These are phyloP conservation scores for Termitomyces sp. DNA, from an alignment of 768 basidiomycete genomes.

Conservation along the genomic window DNA sequence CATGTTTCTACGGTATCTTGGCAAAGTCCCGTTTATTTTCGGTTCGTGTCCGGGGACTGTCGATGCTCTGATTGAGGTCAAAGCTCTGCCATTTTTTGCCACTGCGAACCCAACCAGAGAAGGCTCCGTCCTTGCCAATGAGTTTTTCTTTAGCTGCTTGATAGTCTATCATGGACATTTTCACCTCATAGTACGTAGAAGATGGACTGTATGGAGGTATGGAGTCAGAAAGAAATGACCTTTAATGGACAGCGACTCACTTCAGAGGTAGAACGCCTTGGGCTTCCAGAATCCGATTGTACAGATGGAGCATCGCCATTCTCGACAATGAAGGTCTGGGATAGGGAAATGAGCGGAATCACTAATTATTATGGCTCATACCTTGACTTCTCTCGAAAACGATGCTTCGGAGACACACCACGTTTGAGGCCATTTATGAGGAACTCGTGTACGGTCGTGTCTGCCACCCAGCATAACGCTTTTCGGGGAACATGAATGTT, in stretches of 20 bases:
- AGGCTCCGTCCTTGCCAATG: constrained; percentile 39
- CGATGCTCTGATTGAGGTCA: constrained; percentile 7
- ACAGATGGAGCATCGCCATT: constrained; percentile 49
- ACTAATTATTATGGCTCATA: constrained; percentile 15
- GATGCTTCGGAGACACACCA: constrained; percentile 71
- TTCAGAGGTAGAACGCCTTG: constrained; percentile 12
- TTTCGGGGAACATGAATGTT: not conserved
- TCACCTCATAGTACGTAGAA: constrained; percentile 43
- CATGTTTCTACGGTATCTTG: not conserved
- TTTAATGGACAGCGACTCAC: constrained; percentile 10
- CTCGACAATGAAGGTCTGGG: constrained; percentile 52
- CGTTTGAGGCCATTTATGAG: constrained; percentile 79
- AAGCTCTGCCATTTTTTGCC: constrained; percentile 56
- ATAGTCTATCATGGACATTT: constrained; percentile 40
- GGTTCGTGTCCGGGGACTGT: not conserved
- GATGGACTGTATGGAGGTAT: not conserved
- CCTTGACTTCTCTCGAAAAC: constrained; percentile 62
- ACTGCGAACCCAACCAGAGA: constrained; percentile 61
- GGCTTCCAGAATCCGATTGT: constrained; percentile 19
- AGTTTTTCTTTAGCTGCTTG: constrained; percentile 49
- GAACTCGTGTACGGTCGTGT: constrained; percentile 51
- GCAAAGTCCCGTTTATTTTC: not conserved
- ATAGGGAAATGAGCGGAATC: not conserved
- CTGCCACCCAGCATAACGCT: constrained; percentile 75
- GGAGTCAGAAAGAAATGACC: not conserved